Percentiles rank a stretch among this genome's conserved stretches.
phyloP scores from a whole-genome alignment of 2,329 filamentous ascomycete genomes.

The Aspergillus floridensis region DNA sequence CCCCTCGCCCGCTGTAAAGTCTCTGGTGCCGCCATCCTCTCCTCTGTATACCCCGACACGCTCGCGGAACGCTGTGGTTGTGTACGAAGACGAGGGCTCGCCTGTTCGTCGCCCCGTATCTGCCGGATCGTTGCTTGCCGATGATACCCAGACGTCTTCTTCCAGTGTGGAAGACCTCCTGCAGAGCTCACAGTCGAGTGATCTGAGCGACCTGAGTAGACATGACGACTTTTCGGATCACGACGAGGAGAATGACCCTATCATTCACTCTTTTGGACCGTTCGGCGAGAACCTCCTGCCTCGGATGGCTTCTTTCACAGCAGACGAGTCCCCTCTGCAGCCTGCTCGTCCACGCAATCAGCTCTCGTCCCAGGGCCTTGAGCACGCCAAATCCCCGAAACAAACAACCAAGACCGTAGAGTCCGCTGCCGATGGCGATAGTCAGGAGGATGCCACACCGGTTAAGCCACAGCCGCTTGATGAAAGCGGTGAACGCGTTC shows the following conservation, averaged over 20 bases:
- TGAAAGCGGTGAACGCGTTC: constrained; percentile 38
- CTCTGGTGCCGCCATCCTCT: constrained; percentile 41
- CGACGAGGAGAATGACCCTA: constrained; percentile 91
- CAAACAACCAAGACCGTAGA: constrained; percentile 27
- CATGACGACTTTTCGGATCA: constrained; percentile 70
- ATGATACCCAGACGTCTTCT: constrained; percentile 33
- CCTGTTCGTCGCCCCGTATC: constrained; percentile 49
- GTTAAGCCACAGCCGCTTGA: constrained; percentile 22
- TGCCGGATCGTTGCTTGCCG: constrained; percentile 25
- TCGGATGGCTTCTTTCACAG: constrained; percentile 73
- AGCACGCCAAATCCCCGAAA: constrained; percentile 31
- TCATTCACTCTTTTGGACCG: constrained; percentile 87
- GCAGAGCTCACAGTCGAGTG: constrained; percentile 33
- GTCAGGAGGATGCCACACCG: constrained; percentile 8
- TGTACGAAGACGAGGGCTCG: constrained; percentile 70
- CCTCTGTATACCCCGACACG: constrained; percentile 46
- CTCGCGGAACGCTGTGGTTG: constrained; percentile 49
- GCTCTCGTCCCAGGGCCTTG: constrained; percentile 31
- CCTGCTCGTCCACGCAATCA: constrained; percentile 32
- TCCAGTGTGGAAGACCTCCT: constrained; percentile 29
- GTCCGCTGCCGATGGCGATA: background rate
- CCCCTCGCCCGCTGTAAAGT: constrained; percentile 58
- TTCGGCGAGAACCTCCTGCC: constrained; percentile 83
- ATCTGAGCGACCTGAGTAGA: constrained; percentile 36
- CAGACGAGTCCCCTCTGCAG: constrained; percentile 62